Percentiles rank a stretch among this genome's conserved stretches.
Evolutionary conservation across 768 basidiomycete genomes (phyloP).

Genomic region (Terana coerulea): DNA sequence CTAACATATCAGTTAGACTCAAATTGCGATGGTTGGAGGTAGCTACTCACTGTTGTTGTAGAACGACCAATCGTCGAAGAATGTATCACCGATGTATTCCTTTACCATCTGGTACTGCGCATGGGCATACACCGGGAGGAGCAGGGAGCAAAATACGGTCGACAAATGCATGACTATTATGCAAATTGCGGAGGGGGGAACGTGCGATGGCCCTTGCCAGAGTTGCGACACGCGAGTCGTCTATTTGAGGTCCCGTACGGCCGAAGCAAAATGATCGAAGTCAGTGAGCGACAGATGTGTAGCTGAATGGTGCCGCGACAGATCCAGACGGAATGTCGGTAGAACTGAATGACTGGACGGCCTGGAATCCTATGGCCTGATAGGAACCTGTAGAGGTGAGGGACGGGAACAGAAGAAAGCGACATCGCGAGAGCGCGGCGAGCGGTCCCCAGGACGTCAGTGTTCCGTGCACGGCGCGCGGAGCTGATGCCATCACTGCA

Average conservation of each 20-base stretch:
- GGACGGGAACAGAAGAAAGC: background rate
- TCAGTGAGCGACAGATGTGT: background rate
- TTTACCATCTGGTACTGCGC: slow-evolving; percentile 47
- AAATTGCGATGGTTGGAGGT: background rate
- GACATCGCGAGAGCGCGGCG: background rate
- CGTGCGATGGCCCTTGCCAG: background rate
- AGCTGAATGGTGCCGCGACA: background rate
- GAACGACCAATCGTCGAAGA: slow-evolving; percentile 69
- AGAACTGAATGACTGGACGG: background rate
- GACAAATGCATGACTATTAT: background rate
- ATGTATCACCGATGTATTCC: slow-evolving; percentile 55
- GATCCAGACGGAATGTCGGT: slow-evolving; percentile 2
- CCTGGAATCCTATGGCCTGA: slow-evolving; percentile 2
- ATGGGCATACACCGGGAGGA: slow-evolving; percentile 11
- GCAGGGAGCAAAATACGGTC: background rate
- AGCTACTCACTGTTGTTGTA: slow-evolving; percentile 47
- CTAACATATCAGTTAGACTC: slow-evolving; percentile 28
- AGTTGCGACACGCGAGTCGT: background rate
- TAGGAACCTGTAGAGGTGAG: background rate
- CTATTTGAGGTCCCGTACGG: background rate
- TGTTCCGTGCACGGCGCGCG: background rate
- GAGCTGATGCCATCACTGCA: background rate
- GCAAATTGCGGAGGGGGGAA: background rate
- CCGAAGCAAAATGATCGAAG: background rate
- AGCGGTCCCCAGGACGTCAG: background rate